Conservation (phyloP, 225 moss, liverwort and hornwort species). For the Asterella californica region DNA sequence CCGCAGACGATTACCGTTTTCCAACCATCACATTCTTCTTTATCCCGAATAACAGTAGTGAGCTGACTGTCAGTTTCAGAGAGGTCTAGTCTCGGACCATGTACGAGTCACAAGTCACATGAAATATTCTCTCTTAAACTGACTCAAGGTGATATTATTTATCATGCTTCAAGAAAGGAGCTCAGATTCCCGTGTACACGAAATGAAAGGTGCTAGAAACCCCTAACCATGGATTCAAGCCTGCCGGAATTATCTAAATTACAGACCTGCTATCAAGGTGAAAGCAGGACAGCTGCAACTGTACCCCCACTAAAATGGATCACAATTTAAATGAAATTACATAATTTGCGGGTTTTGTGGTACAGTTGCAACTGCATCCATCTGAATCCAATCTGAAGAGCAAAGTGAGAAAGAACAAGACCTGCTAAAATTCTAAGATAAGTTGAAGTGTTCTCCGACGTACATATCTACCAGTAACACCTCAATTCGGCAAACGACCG, state of each 20-base stretch:
- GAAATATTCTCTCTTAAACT: too few relatives aligned
- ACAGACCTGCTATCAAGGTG: background rate
- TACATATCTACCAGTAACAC: background rate
- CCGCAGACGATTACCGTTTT: too few relatives aligned
- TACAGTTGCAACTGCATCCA: background rate
- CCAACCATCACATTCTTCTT: too few relatives aligned
- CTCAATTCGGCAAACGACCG: background rate
- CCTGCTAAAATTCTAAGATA: background rate
- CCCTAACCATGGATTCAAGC: background rate
- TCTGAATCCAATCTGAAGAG: background rate
- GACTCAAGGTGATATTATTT: too few relatives aligned
- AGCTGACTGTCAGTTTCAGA: too few relatives aligned
- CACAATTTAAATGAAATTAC: slow-evolving; percentile 7
- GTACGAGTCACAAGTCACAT: too few relatives aligned
- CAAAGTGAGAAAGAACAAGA: background rate
- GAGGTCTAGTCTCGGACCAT: too few relatives aligned
- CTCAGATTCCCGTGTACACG: background rate
- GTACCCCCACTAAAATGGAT: background rate
- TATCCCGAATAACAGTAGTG: too few relatives aligned
- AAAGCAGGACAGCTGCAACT: slow-evolving; percentile 5
- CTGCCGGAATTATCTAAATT: background rate
- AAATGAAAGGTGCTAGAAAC: background rate
- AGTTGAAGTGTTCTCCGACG: background rate
- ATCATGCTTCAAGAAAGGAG: too few relatives aligned
- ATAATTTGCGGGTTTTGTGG: background rate